Evolutionary conservation across 768 basidiomycete genomes (phyloP), one percentile per base, ranked within the genome.

Genomic region (Lyophyllum atratum): DNA sequence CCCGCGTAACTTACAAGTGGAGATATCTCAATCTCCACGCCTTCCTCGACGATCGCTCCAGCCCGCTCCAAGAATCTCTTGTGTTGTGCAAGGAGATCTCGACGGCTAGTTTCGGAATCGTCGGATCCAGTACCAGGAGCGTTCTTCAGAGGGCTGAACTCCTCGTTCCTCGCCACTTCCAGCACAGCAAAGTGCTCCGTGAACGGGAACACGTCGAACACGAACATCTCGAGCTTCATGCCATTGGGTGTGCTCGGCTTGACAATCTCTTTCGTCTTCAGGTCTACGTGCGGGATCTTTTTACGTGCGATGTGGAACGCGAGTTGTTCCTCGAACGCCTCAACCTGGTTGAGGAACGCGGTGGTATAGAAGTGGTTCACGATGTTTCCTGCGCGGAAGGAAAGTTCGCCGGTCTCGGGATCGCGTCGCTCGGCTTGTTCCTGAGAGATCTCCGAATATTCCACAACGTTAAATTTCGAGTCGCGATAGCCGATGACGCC

Each of bases 181-280:
- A 98, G 74, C 39, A 98, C 93, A 26, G 90, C 85, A 62, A 95
- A 93, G 49, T 73, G 78, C 67, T 86, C 72, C 25, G 94, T 93
- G 74, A 85, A 93, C 0, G 95, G 95, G 80, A 99, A 98, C 44
- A 99, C 97, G 74, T 99, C 97, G 67, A 99, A 99, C 29, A 99
- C 91, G 75, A 99, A 99, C 77, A 95, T 79, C 74, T 99, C 97
- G 59, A 99, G 85, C 76, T 99, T 99, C 93, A 98, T 96, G 59
- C 97, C 97, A 71, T 99, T 98, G n/a, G 94, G 92, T 68, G 87
- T 87, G 59, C 74, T 72, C 2, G 97, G 95, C 68, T 95, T 95
- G 68, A 95, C 72, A 4, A 66, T 24, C 59, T 85, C 77, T 19
- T 92, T 95, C 14, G 82, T 81, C 54, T 80, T 66, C 56, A 93